Conservation (phyloP, 2,329 filamentous ascomycete genomes). For the Penicillium sclerotigenum region DNA sequence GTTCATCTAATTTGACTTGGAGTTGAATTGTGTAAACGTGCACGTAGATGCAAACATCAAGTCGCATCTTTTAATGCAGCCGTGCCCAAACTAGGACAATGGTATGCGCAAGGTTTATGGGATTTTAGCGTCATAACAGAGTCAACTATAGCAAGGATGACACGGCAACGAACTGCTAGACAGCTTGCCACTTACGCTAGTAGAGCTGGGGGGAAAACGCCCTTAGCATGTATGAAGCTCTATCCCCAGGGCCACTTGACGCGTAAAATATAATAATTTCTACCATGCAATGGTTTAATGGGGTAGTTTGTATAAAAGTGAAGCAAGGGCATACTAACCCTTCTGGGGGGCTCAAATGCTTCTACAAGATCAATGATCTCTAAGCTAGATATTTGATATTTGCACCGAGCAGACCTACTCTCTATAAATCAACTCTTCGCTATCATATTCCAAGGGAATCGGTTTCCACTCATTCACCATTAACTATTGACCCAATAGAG, state of each 20-base stretch:
- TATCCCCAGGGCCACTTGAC: not conserved
- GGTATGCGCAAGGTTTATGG: not conserved
- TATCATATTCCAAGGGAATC: too few relatives aligned
- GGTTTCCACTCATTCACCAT: too few relatives aligned
- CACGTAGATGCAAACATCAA: constrained; percentile 1
- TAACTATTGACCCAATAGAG: too few relatives aligned
- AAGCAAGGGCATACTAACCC: not conserved
- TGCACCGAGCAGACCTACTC: not conserved
- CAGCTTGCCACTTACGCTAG: not conserved
- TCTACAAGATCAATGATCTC: not conserved
- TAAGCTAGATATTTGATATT: not conserved
- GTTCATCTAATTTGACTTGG: not conserved
- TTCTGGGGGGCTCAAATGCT: not conserved
- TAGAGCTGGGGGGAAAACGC: not conserved
- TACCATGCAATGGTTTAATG: not conserved
- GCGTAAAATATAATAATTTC: not conserved
- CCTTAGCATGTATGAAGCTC: not conserved
- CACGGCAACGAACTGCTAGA: not conserved
- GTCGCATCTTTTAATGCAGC: not conserved
- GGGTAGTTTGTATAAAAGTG: not conserved
- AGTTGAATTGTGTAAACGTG: not conserved
- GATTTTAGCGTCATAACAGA: not conserved
- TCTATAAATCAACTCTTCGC: too few relatives aligned
- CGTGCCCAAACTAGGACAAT: not conserved
- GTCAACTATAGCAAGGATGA: not conserved